Conservation (phyloP, 495 filamentous ascomycete species). For the Trichoderma virens region DNA sequence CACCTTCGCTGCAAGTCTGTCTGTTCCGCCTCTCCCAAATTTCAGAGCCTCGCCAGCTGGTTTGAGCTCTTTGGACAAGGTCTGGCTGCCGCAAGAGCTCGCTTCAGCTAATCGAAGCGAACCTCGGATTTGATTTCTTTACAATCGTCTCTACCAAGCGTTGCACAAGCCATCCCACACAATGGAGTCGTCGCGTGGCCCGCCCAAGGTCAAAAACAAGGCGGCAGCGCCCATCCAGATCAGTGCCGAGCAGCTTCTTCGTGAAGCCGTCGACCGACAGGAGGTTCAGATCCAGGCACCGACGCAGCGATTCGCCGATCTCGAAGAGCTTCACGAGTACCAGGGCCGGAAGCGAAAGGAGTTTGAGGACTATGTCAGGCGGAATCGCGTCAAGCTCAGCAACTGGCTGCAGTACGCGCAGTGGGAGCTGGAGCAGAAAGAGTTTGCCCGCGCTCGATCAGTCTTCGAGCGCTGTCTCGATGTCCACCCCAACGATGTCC, state of each 20-base stretch:
- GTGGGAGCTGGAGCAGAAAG: slow-evolving; percentile 98
- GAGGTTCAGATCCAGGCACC: slow-evolving; percentile 81
- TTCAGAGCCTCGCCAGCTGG: neutral
- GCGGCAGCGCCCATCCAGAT: slow-evolving; percentile 80
- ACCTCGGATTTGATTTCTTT: neutral
- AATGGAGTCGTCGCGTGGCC: slow-evolving; percentile 93
- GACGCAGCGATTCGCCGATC: slow-evolving; percentile 89
- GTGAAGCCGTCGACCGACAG: slow-evolving; percentile 96
- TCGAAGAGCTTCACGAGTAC: slow-evolving; percentile 97
- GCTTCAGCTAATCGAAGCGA: neutral
- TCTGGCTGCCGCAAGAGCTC: neutral
- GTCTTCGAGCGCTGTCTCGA: slow-evolving; percentile 95
- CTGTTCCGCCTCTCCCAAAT: neutral
- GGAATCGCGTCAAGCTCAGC: slow-evolving; percentile 91
- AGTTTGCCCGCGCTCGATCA: slow-evolving; percentile 89
- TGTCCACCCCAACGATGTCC: slow-evolving; percentile 62
- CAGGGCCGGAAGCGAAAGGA: slow-evolving; percentile 93
- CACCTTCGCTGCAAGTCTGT: neutral
- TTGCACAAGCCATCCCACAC: slow-evolving; percentile 16
- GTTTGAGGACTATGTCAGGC: slow-evolving; percentile 95
- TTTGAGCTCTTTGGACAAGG: neutral
- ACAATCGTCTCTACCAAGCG: neutral
- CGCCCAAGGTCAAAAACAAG: slow-evolving; percentile 98
- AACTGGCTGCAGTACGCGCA: slow-evolving; percentile 98
- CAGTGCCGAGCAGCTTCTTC: slow-evolving; percentile 92